These are phyloP conservation scores for Gymnopus androsaceus DNA, from an alignment of 1,284 basidiomycete genomes.

Conservation along the genomic window DNA sequence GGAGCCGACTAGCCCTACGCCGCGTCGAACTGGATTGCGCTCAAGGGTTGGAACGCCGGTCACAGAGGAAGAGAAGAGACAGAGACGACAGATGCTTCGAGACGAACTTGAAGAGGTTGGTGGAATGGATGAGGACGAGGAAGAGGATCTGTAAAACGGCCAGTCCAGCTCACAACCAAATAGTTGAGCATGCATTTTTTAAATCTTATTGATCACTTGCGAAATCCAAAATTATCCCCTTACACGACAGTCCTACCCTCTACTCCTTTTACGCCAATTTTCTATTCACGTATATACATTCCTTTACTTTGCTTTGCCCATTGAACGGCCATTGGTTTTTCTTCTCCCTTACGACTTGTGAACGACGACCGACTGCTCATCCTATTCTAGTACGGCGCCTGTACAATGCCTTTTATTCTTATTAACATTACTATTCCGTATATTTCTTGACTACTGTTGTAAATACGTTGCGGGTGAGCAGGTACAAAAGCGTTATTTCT, in stretches of 20 bases:
- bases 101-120: constrained; percentile 32
- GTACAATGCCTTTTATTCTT: too few relatives aligned
- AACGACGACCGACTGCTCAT: too few relatives aligned
- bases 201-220: too few relatives aligned
- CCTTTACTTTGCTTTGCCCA: neutral
- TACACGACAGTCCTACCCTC: too few relatives aligned
- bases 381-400: too few relatives aligned
- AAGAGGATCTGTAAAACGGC: neutral
- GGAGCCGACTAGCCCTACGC: constrained; percentile 26
- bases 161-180: neutral
- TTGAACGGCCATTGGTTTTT: neutral
- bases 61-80: constrained; percentile 26
- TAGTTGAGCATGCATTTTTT: too few relatives aligned
- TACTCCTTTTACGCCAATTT: too few relatives aligned
- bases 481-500: too few relatives aligned
- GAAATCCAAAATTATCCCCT: too few relatives aligned
- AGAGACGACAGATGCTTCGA: constrained; percentile 29
- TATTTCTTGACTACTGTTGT: too few relatives aligned
- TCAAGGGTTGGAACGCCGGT: constrained; percentile 22
- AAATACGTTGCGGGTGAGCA: too few relatives aligned
- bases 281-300: neutral
- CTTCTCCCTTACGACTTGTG: neutral
- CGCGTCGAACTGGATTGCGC: constrained; percentile 23
- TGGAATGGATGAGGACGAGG: constrained; percentile 22
- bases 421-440: too few relatives aligned